Evolutionary conservation across 768 basidiomycete species (phyloP).

Genomic region (Mycena metata): DNA sequence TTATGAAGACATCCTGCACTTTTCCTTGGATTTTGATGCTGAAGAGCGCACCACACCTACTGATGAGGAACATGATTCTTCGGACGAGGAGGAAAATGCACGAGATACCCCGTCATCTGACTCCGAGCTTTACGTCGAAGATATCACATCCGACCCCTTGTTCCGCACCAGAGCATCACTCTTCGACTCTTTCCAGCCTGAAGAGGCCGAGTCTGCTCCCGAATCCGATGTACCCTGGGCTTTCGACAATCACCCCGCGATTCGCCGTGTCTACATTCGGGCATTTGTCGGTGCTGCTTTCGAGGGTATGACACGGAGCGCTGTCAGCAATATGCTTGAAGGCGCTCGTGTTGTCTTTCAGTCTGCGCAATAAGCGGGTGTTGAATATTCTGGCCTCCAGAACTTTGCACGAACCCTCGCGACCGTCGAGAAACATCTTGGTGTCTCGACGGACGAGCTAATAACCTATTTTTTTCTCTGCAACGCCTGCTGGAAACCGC

Average conservation of each 20-base stretch:
- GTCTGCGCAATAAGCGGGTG: neutral
- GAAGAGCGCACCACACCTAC: neutral
- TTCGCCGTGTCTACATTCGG: conserved; percentile 42
- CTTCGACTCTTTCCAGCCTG: neutral
- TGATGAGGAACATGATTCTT: neutral
- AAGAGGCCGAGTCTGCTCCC: no score
- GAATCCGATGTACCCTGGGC: conserved; percentile 33
- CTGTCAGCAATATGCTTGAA: conserved; percentile 24
- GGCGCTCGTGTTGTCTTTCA: conserved; percentile 5
- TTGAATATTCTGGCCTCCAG: conserved; percentile 23
- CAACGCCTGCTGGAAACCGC: no score
- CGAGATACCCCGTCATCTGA: neutral
- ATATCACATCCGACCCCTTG: neutral
- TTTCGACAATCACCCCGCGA: conserved; percentile 41
- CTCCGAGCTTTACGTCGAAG: neutral
- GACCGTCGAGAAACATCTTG: conserved; percentile 41
- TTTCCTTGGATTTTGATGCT: neutral
- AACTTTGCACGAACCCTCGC: conserved; percentile 40
- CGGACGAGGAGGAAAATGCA: neutral
- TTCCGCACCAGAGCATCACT: conserved; percentile 3
- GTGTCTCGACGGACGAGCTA: conserved; percentile 35
- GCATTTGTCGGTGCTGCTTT: conserved; percentile 39
- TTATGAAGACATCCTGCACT: neutral
- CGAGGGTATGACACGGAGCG: conserved; percentile 35
- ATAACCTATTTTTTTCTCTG: conserved; percentile 32